A percentile compares a stretch with the other conserved stretches of the same genome.
Evolutionary conservation across 192 early-diverging fungal genomes (phyloP).

Genomic region (Entomortierella beljakovae): DNA sequence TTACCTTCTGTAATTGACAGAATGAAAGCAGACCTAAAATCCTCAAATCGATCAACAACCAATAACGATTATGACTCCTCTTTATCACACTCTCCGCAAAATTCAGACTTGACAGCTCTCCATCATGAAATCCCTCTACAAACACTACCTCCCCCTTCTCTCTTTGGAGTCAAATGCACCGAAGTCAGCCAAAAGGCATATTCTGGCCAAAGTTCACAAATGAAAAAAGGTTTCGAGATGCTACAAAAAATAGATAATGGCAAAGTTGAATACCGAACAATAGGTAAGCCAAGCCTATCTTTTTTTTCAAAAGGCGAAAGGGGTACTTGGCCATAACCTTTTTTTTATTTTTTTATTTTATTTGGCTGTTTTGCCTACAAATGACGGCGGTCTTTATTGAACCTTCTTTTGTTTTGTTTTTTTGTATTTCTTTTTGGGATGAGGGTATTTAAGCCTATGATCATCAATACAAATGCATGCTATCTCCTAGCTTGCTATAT

Average conservation of each 20-base stretch:
- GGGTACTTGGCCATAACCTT: background rate
- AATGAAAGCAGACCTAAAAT: conserved; percentile 35
- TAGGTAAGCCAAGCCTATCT: conserved; percentile 48
- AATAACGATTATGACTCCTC: background rate
- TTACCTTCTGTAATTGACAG: conserved; percentile 32
- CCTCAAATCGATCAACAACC: background rate
- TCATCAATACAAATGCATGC: background rate
- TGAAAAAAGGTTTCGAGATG: conserved; percentile 30
- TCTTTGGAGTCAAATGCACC: conserved; percentile 12
- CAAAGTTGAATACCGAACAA: conserved; percentile 51
- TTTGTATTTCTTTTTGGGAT: background rate
- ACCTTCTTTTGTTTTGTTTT: conserved; percentile 3
- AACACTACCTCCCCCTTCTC: background rate
- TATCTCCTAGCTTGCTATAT: background rate
- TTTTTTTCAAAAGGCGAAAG: background rate
- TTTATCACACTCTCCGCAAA: background rate
- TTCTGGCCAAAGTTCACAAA: conserved; percentile 32
- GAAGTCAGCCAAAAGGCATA: conserved; percentile 31
- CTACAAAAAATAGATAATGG: conserved; percentile 38
- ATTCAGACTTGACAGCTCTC: background rate
- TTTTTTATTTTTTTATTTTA: too few species aligned
- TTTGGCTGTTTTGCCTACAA: too few species aligned
- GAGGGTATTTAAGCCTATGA: background rate
- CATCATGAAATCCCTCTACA: background rate
- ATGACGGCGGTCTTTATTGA: conserved; percentile 10